Percentiles rank a stretch among this genome's conserved stretches.
Evolutionary conservation across 768 basidiomycete species (phyloP).

Genomic region (Leccinum incarnatum): DNA sequence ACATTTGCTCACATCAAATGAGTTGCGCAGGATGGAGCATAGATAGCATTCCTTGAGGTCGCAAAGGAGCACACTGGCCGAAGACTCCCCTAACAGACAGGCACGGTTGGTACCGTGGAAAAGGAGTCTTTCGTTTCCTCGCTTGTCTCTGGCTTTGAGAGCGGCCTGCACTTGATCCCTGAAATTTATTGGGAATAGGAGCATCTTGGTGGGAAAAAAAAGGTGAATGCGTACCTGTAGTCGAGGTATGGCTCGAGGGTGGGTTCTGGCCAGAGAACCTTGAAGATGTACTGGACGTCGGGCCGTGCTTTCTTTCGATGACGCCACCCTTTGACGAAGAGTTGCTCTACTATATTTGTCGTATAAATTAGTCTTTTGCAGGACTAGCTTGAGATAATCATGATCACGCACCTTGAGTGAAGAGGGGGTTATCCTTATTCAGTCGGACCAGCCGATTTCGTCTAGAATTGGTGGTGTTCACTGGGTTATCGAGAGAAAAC

Average conservation of each 20-base stretch:
- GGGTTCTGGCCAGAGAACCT: conserved; percentile 45
- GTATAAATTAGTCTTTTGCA: background rate
- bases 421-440: conserved; percentile 34
- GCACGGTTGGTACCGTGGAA: conserved; percentile 67
- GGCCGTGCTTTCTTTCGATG: conserved; percentile 54
- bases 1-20: conserved; percentile 59
- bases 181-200: conserved; percentile 4
- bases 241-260: conserved; percentile 43
- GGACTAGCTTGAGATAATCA: background rate
- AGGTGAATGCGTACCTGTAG: conserved; percentile 39
- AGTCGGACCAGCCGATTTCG: conserved; percentile 44
- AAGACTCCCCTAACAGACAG: conserved; percentile 57
- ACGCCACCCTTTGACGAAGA: conserved; percentile 54
- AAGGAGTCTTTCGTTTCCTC: conserved; percentile 54
- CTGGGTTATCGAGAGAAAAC: conserved; percentile 41
- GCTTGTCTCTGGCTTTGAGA: conserved; percentile 26
- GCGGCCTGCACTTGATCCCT: conserved; percentile 28
- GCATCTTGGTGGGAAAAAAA: conserved; percentile 20
- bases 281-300: conserved; percentile 48
- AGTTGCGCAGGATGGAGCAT: conserved; percentile 55
- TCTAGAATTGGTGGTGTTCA: conserved; percentile 35
- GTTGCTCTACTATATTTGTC: conserved; percentile 41
- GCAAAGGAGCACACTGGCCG: conserved; percentile 47
- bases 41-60: conserved; percentile 48
- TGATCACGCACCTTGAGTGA: conserved; percentile 38